Percentiles rank a stretch among this genome's conserved stretches.
Conservation (phyloP, 2,329 filamentous ascomycete genomes). For the Byssoonygena ceratinophila region DNA sequence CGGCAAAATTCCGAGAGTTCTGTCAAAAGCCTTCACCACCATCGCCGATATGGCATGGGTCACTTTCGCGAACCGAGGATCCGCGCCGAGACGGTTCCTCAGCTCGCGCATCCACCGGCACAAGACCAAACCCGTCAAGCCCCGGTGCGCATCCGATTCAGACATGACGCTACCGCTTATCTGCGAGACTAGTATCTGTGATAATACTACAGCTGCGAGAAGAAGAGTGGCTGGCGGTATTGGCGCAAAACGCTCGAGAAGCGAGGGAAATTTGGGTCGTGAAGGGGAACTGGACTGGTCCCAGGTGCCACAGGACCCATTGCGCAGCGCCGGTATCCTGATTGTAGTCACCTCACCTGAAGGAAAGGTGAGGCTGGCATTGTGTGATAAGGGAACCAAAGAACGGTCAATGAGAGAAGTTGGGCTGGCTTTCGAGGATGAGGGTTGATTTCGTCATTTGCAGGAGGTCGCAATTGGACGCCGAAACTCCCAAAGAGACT, state of each 20-base stretch:
- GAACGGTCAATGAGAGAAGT: neutral
- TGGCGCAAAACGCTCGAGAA: neutral
- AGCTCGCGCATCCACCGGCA: neutral
- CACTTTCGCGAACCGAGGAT: neutral
- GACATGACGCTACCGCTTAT: neutral
- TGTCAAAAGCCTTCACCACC: neutral
- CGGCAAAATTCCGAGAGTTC: constrained; percentile 4
- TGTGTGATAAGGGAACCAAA: constrained; percentile 11
- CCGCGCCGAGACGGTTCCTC: neutral
- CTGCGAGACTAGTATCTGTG: neutral
- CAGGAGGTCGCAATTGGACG: too few species aligned
- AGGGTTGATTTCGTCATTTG: neutral
- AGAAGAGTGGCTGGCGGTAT: neutral
- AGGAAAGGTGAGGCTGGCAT: constrained; percentile 14
- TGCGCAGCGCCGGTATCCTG: constrained; percentile 16
- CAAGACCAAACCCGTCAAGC: neutral
- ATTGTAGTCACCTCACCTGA: constrained; percentile 16
- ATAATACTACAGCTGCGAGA: neutral
- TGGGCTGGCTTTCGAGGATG: neutral
- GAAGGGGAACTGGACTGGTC: constrained; percentile 4
- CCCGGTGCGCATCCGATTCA: neutral
- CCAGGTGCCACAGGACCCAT: constrained; percentile 6
- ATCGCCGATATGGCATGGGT: constrained; percentile 6
- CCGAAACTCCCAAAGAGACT: too few species aligned
- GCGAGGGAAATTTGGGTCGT: neutral